phyloP scores from a whole-genome alignment of 148 eudicot species.

The Beta vulgaris region DNA sequence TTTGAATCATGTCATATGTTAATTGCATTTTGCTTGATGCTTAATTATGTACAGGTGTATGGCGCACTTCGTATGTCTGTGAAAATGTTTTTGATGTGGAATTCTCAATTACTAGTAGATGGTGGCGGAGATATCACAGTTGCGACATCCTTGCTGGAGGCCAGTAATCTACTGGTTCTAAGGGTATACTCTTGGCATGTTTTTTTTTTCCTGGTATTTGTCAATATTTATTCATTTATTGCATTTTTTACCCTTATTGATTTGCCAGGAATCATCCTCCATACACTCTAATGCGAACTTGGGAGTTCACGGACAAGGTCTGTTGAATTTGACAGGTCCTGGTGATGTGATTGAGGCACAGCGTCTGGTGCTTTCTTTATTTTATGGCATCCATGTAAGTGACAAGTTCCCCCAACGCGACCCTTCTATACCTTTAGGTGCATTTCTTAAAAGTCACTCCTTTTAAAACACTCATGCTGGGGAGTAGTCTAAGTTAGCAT shows the following conservation, averaged over 20 bases:
- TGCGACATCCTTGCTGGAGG: conserved; percentile 84
- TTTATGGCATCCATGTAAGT: conserved; percentile 90
- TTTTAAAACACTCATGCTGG: too few species aligned
- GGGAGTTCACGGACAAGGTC: conserved; percentile 98
- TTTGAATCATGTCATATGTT: not conserved
- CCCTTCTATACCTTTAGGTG: too few species aligned
- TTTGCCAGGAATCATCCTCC: conserved; percentile 76
- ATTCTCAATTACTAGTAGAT: conserved; percentile 74
- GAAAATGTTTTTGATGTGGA: conserved; percentile 99
- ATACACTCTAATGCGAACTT: conserved; percentile 86
- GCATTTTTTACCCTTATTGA: conserved; percentile 16
- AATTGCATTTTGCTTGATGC: conserved; percentile 7
- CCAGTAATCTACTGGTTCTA: conserved; percentile 67
- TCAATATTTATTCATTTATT: conserved; percentile 7
- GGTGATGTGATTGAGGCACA: conserved; percentile 96
- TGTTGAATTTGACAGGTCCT: conserved; percentile 82
- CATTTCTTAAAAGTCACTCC: too few species aligned
- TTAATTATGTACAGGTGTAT: conserved; percentile 73
- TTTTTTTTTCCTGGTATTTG: conserved; percentile 1
- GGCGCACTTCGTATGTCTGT: conserved; percentile 98
- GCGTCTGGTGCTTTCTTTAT: conserved; percentile 79
- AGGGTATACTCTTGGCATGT: conserved; percentile 33
- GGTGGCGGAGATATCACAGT: conserved; percentile 81
- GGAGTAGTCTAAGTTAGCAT: too few species aligned
- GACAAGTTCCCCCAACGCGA: too few species aligned